Evolutionary conservation across 352 stramenopile species (phyloP).

Genomic region (Globisporangium cystogenes): DNA sequence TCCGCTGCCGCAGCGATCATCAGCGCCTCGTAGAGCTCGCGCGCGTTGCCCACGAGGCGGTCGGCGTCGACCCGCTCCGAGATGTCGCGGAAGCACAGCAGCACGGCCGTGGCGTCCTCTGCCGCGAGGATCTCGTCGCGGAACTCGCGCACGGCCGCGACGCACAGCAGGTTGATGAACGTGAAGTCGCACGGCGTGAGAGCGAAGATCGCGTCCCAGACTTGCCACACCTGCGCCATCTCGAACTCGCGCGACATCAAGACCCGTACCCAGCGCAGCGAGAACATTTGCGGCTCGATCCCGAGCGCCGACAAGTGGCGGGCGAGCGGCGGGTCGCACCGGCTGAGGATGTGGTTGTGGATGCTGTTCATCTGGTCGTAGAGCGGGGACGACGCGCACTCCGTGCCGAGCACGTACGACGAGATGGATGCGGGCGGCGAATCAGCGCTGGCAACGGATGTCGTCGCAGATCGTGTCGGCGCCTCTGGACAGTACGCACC

Average conservation of each 20-base stretch:
- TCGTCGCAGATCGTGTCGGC: constrained; percentile 2
- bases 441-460: neutral
- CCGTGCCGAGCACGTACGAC: constrained; percentile 7
- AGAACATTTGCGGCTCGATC: constrained; percentile 67
- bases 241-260: constrained; percentile 76
- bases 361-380: constrained; percentile 77
- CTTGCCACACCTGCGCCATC: constrained; percentile 64
- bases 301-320: constrained; percentile 38
- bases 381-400: constrained; percentile 37
- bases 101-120: constrained; percentile 52
- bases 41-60: constrained; percentile 47
- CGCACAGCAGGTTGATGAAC: constrained; percentile 75
- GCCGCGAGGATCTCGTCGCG: constrained; percentile 54
- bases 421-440: neutral
- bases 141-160: constrained; percentile 62
- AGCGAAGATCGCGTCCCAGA: constrained; percentile 78
- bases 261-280: constrained; percentile 70
- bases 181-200: constrained; percentile 64
- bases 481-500: constrained; percentile 52
- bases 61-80: constrained; percentile 40
- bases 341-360: constrained; percentile 53
- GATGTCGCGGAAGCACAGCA: constrained; percentile 54
- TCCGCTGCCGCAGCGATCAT: constrained; percentile 57
- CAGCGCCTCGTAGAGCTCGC: constrained; percentile 61
- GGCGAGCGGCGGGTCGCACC: constrained; percentile 55